Conservation (phyloP, 164 flowering plant species). For the Saururus chinensis region DNA sequence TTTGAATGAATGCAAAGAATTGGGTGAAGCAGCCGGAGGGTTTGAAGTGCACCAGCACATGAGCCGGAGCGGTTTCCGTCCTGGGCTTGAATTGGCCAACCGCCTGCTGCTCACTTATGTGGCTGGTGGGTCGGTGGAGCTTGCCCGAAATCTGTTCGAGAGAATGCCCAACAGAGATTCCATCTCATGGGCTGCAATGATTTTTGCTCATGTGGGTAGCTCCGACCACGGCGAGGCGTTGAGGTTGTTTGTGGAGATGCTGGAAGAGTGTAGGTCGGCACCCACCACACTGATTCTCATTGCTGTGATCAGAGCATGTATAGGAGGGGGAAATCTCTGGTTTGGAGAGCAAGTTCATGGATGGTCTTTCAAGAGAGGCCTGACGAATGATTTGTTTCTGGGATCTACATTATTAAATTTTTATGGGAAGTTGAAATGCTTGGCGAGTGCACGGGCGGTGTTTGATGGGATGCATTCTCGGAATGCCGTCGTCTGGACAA, state of each 20-base stretch:
- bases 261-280: not conserved
- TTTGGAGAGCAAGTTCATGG: slow-evolving; percentile 56
- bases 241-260: slow-evolving; percentile 26
- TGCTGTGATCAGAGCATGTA: slow-evolving; percentile 45
- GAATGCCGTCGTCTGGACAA: slow-evolving; percentile 45
- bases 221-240: slow-evolving; percentile 25
- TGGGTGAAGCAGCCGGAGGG: slow-evolving; percentile 22
- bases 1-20: slow-evolving; percentile 41
- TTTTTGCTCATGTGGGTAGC: slow-evolving; percentile 32
- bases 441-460: slow-evolving; percentile 24
- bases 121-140: slow-evolving; percentile 23
- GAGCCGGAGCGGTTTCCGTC: slow-evolving; percentile 8
- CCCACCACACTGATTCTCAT: slow-evolving; percentile 18
- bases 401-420: slow-evolving; percentile 36
- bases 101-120: slow-evolving; percentile 41
- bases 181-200: slow-evolving; percentile 40
- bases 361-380: slow-evolving; percentile 33
- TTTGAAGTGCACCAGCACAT: slow-evolving; percentile 35
- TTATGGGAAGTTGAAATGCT: slow-evolving; percentile 31
- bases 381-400: slow-evolving; percentile 11
- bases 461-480: slow-evolving; percentile 23
- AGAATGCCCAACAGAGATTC: slow-evolving; percentile 34
- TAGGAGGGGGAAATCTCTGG: slow-evolving; percentile 13
- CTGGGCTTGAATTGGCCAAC: slow-evolving; percentile 22
- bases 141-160: slow-evolving; percentile 43